A percentile compares a stretch with the other conserved stretches of the same genome.
Evolutionary conservation across 176 grass and related monocot species (phyloP).

Genomic region (Musa troglodytarum): DNA sequence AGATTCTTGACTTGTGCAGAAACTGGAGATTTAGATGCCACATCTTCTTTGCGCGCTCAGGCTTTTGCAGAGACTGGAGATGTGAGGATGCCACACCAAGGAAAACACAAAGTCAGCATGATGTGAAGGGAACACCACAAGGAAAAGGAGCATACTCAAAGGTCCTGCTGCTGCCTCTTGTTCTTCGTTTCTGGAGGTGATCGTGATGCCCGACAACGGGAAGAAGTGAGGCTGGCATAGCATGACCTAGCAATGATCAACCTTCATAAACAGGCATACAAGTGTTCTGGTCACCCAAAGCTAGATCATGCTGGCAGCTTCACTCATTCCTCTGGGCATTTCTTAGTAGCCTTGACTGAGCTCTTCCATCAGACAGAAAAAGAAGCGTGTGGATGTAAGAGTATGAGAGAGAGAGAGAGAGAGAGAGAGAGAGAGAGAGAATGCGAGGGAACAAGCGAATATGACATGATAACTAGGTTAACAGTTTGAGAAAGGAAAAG

Average conservation of each 20-base stretch:
- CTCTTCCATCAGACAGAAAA: neutral
- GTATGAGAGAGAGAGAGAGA: neutral
- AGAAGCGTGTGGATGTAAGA: neutral
- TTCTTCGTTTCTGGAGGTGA: neutral
- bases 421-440: neutral
- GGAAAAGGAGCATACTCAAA: no score
- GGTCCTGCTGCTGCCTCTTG: neutral
- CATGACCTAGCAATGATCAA: slow-evolving; percentile 20
- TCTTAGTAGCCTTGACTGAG: neutral
- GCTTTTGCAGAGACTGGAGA: no score
- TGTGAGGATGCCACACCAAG: no score
- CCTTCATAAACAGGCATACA: neutral
- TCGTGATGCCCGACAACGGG: neutral
- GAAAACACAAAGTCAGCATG: no score
- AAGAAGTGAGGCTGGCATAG: slow-evolving; percentile 26
- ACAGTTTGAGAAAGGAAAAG: no score
- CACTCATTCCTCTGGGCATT: slow-evolving; percentile 21
- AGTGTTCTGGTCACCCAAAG: slow-evolving; percentile 9
- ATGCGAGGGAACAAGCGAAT: no score
- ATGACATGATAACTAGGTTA: no score
- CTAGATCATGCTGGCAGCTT: slow-evolving; percentile 29
- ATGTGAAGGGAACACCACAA: no score
- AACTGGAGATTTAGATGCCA: no score
- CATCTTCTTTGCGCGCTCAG: no score
- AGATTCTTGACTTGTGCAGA: no score